Conservation (phyloP, 2,329 filamentous ascomycete genomes). For the Plenodomus biglobosus region DNA sequence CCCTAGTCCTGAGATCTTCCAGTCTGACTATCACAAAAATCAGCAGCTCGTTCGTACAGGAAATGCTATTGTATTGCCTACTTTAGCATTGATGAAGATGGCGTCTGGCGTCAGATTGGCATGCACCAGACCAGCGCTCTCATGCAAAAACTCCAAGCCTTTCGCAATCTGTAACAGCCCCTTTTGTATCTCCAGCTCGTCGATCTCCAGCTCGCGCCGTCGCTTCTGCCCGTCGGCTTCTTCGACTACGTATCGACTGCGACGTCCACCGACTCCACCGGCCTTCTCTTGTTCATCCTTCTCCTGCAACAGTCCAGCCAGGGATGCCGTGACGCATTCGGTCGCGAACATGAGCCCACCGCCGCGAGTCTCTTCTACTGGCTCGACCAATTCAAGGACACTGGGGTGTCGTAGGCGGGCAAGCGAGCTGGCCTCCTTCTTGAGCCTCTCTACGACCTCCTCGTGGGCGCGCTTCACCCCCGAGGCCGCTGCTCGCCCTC, state of each 20-base stretch:
- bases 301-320: conserved; percentile 77
- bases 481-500: conserved; percentile 60
- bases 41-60: conserved; percentile 21
- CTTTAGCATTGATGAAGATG: conserved; percentile 91
- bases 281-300: conserved; percentile 83
- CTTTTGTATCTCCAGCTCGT: conserved; percentile 97
- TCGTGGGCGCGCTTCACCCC: conserved; percentile 80
- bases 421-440: conserved; percentile 86
- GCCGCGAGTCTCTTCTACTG: conserved; percentile 88
- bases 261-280: conserved; percentile 67
- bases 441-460: conserved; percentile 86
- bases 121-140: conserved; percentile 91
- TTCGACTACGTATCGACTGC: conserved; percentile 79
- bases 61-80: conserved; percentile 43
- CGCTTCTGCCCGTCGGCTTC: conserved; percentile 70
- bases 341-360: conserved; percentile 96
- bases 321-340: conserved; percentile 85
- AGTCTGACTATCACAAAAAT: conserved; percentile 69
- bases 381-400: conserved; percentile 88
- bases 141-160: conserved; percentile 91
- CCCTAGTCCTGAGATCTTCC: conserved; percentile 94
- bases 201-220: conserved; percentile 84
- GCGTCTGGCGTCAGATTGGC: conserved; percentile 93
- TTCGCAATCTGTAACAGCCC: conserved; percentile 90
- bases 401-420: conserved; percentile 88